Base-by-base conservation (phyloP, 345 rosid species). In the Clarkia xantiana region DNA sequence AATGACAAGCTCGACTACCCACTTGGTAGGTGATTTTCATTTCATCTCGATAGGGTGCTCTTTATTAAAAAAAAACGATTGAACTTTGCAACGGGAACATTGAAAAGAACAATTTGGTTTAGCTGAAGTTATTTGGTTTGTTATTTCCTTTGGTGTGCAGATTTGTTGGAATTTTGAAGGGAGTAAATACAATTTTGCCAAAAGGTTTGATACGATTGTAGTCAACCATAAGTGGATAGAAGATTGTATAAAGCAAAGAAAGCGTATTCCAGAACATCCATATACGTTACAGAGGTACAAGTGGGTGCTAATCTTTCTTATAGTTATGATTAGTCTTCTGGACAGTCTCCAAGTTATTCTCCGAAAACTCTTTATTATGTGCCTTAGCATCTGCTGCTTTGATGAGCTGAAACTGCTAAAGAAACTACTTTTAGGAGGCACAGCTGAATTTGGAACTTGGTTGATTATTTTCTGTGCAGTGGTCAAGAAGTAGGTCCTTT, bases 161-260 rank as follows among this genome's bases (percentile, higher is more conserved):
- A 78, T 91, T 2, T 86, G 98, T 53, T 66, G 94, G 93, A 71
- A 70, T 63, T 84, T 79, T 23, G 85, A 84, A 50, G 96, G 98
- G 0, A 67, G 55, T 56, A 91, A 91, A 56, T 80, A 77, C 19
- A 52, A 62, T 18, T 80, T 84, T 39, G 87, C 94, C 1, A 76
- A 61, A 61, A 76, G 75, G 63, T 84, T 86, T 0, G 46, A 47
- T 49, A 72, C 78, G 0, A 49, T 45, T 15, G 55, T 81, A 2
- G 90, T 91, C 0, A 86, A 86, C 56, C 96, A 91, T 66, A 72
- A 65, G 29, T 91, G 98, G 98, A 58, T 91, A 0, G 90, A 84
- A 68, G 87, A 84, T 52, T 91, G 96, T 25, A 18, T 80, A 40
- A 80, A 62, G 73, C 59, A 74, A 71, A 73, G 80, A 38, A 70